Percentiles rank a stretch among this genome's conserved stretches.
Conservation (phyloP, 768 basidiomycete species). For the Pholiota conissans region DNA sequence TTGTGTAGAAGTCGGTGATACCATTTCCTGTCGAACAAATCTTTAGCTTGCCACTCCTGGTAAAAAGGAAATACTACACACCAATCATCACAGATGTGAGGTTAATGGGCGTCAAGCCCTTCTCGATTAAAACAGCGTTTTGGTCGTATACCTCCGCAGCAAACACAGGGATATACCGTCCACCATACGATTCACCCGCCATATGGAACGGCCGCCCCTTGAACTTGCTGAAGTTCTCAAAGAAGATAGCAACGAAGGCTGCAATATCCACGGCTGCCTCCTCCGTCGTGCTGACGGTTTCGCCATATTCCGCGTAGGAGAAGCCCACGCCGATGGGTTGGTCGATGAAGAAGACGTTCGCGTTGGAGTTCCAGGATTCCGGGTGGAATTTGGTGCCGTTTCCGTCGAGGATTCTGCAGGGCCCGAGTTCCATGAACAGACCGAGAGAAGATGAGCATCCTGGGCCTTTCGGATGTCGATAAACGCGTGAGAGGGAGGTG, state of each 20-base stretch:
- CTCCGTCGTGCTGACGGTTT: constrained; percentile 60
- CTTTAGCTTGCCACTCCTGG: not conserved
- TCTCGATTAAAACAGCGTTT: constrained; percentile 54
- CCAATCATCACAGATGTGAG: constrained; percentile 76
- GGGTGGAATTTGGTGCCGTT: constrained; percentile 53
- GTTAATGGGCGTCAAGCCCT: constrained; percentile 60
- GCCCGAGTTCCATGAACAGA: constrained; percentile 74
- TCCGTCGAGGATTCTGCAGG: constrained; percentile 32
- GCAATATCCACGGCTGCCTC: constrained; percentile 73
- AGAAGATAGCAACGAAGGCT: constrained; percentile 71
- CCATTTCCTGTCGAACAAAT: constrained; percentile 50
- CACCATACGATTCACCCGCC: constrained; percentile 80
- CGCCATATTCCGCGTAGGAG: constrained; percentile 64
- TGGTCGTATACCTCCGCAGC: constrained; percentile 78
- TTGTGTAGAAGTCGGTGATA: constrained; percentile 57
- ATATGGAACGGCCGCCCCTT: constrained; percentile 67
- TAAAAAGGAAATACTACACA: constrained; percentile 17
- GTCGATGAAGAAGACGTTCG: constrained; percentile 62
- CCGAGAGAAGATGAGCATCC: constrained; percentile 49
- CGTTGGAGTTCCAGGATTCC: constrained; percentile 66
- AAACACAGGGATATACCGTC: constrained; percentile 72
- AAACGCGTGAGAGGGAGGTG: not conserved
- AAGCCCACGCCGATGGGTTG: constrained; percentile 64
- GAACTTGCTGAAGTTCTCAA: constrained; percentile 71
- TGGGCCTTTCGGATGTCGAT: constrained; percentile 26